Evolutionary conservation across 2,329 filamentous ascomycete genomes (phyloP).

Genomic region (Dothiorella sarmentorum): DNA sequence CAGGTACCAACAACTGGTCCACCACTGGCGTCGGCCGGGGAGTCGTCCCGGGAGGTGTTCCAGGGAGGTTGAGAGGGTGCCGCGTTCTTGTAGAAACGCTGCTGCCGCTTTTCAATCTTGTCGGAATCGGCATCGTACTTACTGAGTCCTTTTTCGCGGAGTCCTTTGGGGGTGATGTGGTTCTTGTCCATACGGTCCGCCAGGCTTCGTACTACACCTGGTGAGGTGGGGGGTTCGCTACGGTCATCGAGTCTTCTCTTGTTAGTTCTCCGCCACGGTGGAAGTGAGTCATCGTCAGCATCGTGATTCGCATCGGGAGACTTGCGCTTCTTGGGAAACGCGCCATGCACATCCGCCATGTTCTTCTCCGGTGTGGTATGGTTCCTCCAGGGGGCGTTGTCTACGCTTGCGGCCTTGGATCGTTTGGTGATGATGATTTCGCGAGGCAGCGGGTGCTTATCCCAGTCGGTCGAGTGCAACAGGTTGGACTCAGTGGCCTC

Average conservation of each 20-base stretch:
- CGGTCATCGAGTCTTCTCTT: conserved; percentile 65
- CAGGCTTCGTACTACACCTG: conserved; percentile 34
- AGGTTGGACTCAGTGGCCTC: conserved; percentile 70
- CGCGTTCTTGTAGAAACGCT: conserved; percentile 68
- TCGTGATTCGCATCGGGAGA: conserved; percentile 57
- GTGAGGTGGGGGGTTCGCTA: conserved; percentile 25
- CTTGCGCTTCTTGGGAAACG: conserved; percentile 69
- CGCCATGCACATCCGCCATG: conserved; percentile 15
- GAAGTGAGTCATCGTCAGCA: conserved; percentile 49
- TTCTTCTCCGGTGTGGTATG: conserved; percentile 24
- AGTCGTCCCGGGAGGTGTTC: conserved; percentile 45
- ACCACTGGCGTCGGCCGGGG: conserved; percentile 43
- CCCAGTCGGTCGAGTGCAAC: conserved; percentile 77
- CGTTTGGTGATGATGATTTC: conserved; percentile 73
- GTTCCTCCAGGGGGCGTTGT: conserved; percentile 25
- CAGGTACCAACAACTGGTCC: conserved; percentile 83
- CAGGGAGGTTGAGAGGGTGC: conserved; percentile 53
- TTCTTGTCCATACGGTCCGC: conserved; percentile 43
- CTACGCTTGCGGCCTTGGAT: conserved; percentile 41
- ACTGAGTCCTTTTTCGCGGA: conserved; percentile 58
- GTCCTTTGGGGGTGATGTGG: conserved; percentile 29
- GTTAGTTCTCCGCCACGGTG: conserved; percentile 75
- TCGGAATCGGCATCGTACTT: conserved; percentile 87
- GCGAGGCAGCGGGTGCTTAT: conserved; percentile 77
- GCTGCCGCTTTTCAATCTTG: conserved; percentile 85